These are phyloP conservation scores for Aspergillus sp. DNA, from an alignment of 2,329 filamentous ascomycete genomes.

Conservation along the genomic window DNA sequence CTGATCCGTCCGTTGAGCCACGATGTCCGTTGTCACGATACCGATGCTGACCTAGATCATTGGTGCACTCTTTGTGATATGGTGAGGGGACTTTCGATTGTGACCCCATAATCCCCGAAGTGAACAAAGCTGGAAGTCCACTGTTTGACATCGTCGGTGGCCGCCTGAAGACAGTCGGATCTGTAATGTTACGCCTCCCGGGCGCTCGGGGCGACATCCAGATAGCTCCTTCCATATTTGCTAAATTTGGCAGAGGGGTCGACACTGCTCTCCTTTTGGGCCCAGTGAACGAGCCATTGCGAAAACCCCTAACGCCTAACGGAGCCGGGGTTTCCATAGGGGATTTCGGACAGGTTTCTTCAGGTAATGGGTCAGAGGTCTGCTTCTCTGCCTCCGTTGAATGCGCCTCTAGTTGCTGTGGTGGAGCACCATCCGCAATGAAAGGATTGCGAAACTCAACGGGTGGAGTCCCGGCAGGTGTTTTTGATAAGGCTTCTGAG, in stretches of 20 bases:
- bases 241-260: constrained; percentile 26
- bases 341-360: constrained; percentile 26
- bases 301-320: constrained; percentile 34
- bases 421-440: constrained; percentile 12
- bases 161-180: constrained; percentile 39
- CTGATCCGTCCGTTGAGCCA: constrained; percentile 28
- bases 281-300: constrained; percentile 26
- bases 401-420: constrained; percentile 8
- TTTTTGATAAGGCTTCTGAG: constrained; percentile 25
- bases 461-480: constrained; percentile 21
- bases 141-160: constrained; percentile 34
- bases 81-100: constrained; percentile 21
- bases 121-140: constrained; percentile 17
- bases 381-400: constrained; percentile 17
- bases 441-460: constrained; percentile 37
- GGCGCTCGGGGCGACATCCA: constrained; percentile 23
- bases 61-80: constrained; percentile 25
- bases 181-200: constrained; percentile 42
- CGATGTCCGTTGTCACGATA: constrained; percentile 17
- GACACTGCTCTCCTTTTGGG: constrained; percentile 33
- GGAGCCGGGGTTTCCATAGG: constrained; percentile 20
- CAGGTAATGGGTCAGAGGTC: constrained; percentile 17
- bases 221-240: constrained; percentile 28
- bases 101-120: constrained; percentile 14
- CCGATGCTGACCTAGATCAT: constrained; percentile 21